Evolutionary conservation across 257 asterid species (phyloP).

Genomic region (Gardenia jasminoides): DNA sequence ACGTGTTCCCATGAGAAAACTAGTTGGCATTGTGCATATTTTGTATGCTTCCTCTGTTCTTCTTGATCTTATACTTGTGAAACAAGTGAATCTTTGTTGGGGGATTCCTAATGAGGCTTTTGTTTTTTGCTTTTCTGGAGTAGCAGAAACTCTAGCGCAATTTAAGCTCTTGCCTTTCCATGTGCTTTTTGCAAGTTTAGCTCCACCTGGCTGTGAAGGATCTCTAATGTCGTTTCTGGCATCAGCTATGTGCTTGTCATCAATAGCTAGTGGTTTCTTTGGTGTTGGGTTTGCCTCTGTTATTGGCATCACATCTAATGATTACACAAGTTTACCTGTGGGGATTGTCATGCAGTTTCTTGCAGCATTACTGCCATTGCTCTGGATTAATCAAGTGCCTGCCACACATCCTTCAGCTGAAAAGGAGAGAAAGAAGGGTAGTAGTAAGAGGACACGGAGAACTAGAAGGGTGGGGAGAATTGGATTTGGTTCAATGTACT

Average conservation of each 20-base stretch:
- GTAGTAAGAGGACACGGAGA: slow-evolving; percentile 47
- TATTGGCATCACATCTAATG: slow-evolving; percentile 59
- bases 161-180: slow-evolving; percentile 79
- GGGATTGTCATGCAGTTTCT: slow-evolving; percentile 71
- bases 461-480: slow-evolving; percentile 62
- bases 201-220: slow-evolving; percentile 82
- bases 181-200: slow-evolving; percentile 69
- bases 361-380: slow-evolving; percentile 64
- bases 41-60: slow-evolving; percentile 65
- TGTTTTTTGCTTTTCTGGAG: slow-evolving; percentile 73
- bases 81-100: slow-evolving; percentile 50
- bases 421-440: slow-evolving; percentile 39
- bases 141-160: slow-evolving; percentile 74
- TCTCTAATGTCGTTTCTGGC: slow-evolving; percentile 75
- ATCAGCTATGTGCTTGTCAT: slow-evolving; percentile 66
- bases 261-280: slow-evolving; percentile 59
- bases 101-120: slow-evolving; percentile 75
- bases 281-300: slow-evolving; percentile 68
- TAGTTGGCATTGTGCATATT: slow-evolving; percentile 46
- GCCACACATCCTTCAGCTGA: slow-evolving; percentile 31
- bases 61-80: slow-evolving; percentile 68
- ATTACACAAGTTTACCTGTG: slow-evolving; percentile 60
- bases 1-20: slow-evolving; percentile 50
- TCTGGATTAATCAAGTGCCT: slow-evolving; percentile 59
- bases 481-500: slow-evolving; percentile 36